Evolutionary conservation across 2,329 filamentous ascomycete species (phyloP).

Genomic region (Fusarium hostae): DNA sequence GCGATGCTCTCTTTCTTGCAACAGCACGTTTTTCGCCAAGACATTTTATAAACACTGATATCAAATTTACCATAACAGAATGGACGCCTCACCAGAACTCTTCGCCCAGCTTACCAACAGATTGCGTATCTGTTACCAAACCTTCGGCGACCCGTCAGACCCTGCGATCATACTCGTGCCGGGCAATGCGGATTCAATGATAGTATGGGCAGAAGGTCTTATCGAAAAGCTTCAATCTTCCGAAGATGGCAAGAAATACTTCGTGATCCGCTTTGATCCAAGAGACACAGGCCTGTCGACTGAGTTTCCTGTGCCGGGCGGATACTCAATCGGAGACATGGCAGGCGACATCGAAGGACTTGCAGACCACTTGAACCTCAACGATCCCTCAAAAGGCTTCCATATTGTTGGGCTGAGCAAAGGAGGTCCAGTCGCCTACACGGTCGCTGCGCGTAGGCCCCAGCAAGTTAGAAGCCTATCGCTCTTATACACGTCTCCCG

Average conservation of each 20-base stretch:
- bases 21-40: background rate
- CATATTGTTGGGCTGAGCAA: constrained; percentile 45
- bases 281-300: constrained; percentile 42
- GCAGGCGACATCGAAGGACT: constrained; percentile 44
- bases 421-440: constrained; percentile 43
- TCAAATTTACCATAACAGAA: background rate
- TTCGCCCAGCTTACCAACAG: constrained; percentile 42
- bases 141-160: constrained; percentile 39
- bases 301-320: constrained; percentile 38
- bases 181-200: constrained; percentile 41
- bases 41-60: background rate
- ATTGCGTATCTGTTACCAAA: constrained; percentile 47
- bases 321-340: constrained; percentile 45
- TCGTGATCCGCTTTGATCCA: constrained; percentile 39
- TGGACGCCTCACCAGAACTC: constrained; percentile 38
- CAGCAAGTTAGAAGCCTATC: constrained; percentile 38
- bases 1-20: background rate
- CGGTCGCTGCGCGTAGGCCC: constrained; percentile 32
- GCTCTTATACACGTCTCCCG: constrained; percentile 41
- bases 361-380: constrained; percentile 40
- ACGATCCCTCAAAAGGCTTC: constrained; percentile 5
- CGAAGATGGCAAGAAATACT: constrained; percentile 19
- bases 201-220: constrained; percentile 39
- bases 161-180: constrained; percentile 43
- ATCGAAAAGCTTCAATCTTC: constrained; percentile 31